These are phyloP conservation scores for Fusarium longipes DNA, from an alignment of 2,329 filamentous ascomycete species.

Conservation along the genomic window DNA sequence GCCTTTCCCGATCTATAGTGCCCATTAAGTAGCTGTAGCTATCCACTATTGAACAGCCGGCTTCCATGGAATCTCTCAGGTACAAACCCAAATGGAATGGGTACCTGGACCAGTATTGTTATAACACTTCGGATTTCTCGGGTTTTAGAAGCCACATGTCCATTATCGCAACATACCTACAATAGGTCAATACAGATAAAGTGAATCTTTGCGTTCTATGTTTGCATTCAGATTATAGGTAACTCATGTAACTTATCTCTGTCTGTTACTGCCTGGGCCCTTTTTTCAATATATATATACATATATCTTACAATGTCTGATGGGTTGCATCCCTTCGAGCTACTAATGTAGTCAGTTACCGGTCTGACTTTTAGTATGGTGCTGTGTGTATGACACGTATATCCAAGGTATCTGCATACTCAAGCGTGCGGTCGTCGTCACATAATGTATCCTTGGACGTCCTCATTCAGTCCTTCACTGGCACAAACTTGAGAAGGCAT, in stretches of 20 bases:
- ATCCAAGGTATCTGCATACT: neutral
- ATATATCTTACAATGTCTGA: too few relatives aligned
- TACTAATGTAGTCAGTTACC: neutral
- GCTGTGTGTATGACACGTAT: neutral
- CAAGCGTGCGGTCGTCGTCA: neutral
- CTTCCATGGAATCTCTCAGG: too few relatives aligned
- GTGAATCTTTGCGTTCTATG: neutral
- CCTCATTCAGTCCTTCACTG: conserved; percentile 38
- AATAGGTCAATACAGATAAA: neutral
- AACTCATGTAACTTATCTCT: neutral
- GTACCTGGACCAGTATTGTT: too few relatives aligned
- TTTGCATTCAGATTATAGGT: neutral
- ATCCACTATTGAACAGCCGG: conserved; percentile 26
- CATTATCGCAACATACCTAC: too few relatives aligned
- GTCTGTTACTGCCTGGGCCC: neutral
- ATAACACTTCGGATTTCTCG: conserved; percentile 8
- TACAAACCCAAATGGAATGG: too few relatives aligned
- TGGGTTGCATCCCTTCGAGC: too few relatives aligned
- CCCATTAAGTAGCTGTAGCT: neutral
- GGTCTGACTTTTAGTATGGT: neutral
- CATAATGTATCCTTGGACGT: neutral
- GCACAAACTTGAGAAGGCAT: conserved; percentile 65
- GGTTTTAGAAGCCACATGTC: conserved; percentile 5
- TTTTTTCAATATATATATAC: neutral
- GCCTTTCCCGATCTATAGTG: conserved; percentile 7